Evolutionary conservation across 2,329 filamentous ascomycete genomes (phyloP).

Genomic region (Sarocladium strictum): DNA sequence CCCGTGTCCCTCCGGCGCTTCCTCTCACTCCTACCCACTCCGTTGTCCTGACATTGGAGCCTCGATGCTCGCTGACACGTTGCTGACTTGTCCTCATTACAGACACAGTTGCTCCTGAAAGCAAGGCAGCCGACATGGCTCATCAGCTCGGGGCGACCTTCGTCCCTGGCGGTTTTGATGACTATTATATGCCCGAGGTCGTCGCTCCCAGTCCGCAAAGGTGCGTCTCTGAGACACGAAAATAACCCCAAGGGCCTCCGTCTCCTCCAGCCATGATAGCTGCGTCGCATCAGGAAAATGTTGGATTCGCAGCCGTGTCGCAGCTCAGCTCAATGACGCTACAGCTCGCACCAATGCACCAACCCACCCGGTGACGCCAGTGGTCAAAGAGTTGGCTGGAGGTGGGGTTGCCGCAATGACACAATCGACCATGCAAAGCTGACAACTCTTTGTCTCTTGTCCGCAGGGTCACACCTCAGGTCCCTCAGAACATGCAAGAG

Average conservation of each 20-base stretch:
- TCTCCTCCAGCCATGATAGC: neutral
- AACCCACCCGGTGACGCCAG: constrained; percentile 5
- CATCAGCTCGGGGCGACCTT: constrained; percentile 47
- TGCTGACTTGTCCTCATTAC: neutral
- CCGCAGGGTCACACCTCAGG: constrained; percentile 86
- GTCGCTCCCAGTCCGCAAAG: constrained; percentile 52
- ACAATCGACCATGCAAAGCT: constrained; percentile 18
- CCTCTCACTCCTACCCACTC: neutral
- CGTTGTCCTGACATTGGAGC: neutral
- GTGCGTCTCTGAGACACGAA: constrained; percentile 30
- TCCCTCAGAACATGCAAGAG: constrained; percentile 94
- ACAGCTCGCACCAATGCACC: neutral
- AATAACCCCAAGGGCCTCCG: constrained; percentile 11
- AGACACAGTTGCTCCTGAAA: neutral
- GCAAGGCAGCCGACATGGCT: constrained; percentile 17
- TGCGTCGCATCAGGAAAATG: constrained; percentile 10
- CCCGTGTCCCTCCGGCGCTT: neutral
- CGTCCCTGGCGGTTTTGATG: constrained; percentile 51
- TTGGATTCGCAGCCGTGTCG: neutral
- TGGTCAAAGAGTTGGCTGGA: constrained; percentile 18
- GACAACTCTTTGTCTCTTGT: constrained; percentile 27
- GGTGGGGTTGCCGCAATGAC: constrained; percentile 21
- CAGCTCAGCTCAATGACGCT: neutral
- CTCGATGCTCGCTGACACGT: neutral
- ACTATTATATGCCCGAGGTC: constrained; percentile 57